Evolutionary conservation across 768 basidiomycete genomes (phyloP).

Genomic region (Suillus decipiens): DNA sequence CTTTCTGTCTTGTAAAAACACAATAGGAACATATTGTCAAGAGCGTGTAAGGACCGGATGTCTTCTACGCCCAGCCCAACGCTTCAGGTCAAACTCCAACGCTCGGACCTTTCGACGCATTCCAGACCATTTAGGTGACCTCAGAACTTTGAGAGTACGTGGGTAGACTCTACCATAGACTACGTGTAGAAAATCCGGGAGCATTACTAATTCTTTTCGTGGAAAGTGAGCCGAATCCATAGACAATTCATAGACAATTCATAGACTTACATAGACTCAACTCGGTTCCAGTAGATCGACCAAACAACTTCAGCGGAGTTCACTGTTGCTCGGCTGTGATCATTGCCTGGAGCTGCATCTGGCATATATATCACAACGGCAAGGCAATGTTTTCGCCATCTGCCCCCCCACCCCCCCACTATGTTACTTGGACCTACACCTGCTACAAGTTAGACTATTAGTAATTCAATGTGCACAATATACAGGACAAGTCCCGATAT

Average conservation of each 20-base stretch:
- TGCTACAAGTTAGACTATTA: neutral
- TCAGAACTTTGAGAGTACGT: no score
- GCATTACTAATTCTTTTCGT: neutral
- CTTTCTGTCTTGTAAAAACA: no score
- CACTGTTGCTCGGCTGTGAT: constrained; percentile 1
- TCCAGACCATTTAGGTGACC: no score
- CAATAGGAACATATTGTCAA: no score
- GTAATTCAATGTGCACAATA: neutral
- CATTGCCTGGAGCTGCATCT: neutral
- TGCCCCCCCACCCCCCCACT: constrained; percentile 3
- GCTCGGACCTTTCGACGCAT: no score
- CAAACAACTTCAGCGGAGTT: neutral
- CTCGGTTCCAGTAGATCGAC: neutral
- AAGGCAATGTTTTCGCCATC: neutral
- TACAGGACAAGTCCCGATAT: constrained; percentile 1
- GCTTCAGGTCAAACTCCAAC: no score
- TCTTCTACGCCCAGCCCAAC: no score
- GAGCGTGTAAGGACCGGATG: no score
- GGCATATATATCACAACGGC: neutral
- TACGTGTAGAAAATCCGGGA: neutral
- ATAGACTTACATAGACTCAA: neutral
- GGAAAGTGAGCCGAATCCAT: neutral
- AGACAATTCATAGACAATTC: neutral
- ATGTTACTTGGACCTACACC: neutral
- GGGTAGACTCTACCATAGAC: no score